phyloP scores from a whole-genome alignment of 1,284 basidiomycete genomes.

The Melampsora americana region DNA sequence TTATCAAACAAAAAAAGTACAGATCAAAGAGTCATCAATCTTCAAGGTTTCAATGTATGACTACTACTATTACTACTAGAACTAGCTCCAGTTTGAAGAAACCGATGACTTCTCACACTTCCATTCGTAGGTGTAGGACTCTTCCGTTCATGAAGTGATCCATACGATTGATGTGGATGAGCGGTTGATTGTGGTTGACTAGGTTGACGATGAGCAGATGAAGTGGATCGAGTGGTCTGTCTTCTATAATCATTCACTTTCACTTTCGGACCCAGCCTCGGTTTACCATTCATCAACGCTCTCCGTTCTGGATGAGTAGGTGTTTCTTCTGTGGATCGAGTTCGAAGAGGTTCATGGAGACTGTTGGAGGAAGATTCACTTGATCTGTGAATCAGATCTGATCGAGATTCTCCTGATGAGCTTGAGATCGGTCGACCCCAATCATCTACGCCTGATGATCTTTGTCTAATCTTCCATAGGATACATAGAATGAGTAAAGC shows the following conservation, averaged over 20 bases:
- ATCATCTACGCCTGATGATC: conserved; percentile 77
- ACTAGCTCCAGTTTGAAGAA: not conserved
- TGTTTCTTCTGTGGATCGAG: not conserved
- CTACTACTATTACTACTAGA: not conserved
- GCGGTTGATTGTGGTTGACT: too few relatives aligned
- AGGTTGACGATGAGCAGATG: not conserved
- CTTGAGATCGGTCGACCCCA: conserved; percentile 69
- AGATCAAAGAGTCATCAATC: too few relatives aligned
- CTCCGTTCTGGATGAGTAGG: not conserved
- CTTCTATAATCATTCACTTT: not conserved
- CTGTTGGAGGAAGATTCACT: not conserved
- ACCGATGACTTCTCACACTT: not conserved
- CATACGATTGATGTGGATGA: not conserved
- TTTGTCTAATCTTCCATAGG: conserved; percentile 53
- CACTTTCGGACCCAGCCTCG: not conserved
- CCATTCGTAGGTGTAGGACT: not conserved
- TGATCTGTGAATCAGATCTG: not conserved
- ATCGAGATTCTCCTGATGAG: not conserved
- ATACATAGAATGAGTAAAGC: conserved; percentile 63
- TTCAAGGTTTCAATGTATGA: not conserved
- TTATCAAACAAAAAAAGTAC: too few relatives aligned
- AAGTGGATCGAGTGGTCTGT: too few relatives aligned
- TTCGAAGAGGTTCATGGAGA: not conserved
- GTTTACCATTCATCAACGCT: not conserved
- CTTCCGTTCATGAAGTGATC: not conserved